These are phyloP conservation scores for Cercospora sesami DNA, from an alignment of 2,329 filamentous ascomycete genomes.

Conservation along the genomic window DNA sequence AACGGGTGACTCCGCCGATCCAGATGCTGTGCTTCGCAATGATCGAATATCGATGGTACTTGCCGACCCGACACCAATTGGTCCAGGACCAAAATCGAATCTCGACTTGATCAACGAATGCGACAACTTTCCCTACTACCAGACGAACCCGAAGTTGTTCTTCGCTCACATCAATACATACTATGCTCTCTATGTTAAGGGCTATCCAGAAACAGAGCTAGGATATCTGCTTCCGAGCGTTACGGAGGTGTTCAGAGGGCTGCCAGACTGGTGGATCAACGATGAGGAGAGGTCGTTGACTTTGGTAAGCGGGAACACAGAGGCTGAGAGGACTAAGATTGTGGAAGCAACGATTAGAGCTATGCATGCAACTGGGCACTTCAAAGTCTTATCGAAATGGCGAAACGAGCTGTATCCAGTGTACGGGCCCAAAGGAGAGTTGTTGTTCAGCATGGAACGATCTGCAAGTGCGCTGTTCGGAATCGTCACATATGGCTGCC, in stretches of 20 bases:
- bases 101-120: slow-evolving; percentile 59
- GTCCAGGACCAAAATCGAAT: slow-evolving; percentile 45
- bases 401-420: slow-evolving; percentile 78
- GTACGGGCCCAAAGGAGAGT: slow-evolving; percentile 59
- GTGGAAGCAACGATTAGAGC: slow-evolving; percentile 61
- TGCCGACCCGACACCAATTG: slow-evolving; percentile 36
- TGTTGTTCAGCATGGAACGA: slow-evolving; percentile 77
- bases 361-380: slow-evolving; percentile 70
- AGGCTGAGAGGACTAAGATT: slow-evolving; percentile 61
- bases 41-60: slow-evolving; percentile 26
- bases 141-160: slow-evolving; percentile 59
- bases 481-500: slow-evolving; percentile 71
- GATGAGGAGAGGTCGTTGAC: slow-evolving; percentile 61
- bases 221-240: slow-evolving; percentile 64
- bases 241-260: slow-evolving; percentile 56
- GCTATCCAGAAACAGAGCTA: slow-evolving; percentile 60
- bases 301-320: slow-evolving; percentile 57
- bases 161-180: slow-evolving; percentile 49
- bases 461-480: slow-evolving; percentile 72
- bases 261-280: slow-evolving; percentile 64
- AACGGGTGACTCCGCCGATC: slow-evolving; percentile 23
- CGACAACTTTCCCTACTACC: slow-evolving; percentile 72
- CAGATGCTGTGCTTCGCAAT: slow-evolving; percentile 24
- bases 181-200: slow-evolving; percentile 66
- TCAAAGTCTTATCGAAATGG: slow-evolving; percentile 76